Base-by-base conservation (phyloP, 169 alveolate species). In the Plasmodium falciparum region DNA sequence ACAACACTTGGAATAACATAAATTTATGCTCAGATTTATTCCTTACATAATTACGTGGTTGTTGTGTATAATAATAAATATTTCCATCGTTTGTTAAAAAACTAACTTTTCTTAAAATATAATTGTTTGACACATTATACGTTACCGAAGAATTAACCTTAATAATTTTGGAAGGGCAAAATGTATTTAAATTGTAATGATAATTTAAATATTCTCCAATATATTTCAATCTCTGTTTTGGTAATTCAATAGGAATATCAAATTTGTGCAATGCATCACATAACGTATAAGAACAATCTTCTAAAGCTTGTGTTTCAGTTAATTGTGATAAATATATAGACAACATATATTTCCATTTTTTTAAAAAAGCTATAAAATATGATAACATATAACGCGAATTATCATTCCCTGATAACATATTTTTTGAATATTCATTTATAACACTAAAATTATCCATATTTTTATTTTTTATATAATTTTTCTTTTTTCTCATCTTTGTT, bases 31-130 rank as follows among this genome's bases (percentile, higher is more conserved):
- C 92, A 29, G 92, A 86, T 33, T 71, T 86, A 26, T 65, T 39
- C 1, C 67, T 47, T 24, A 59, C 61, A 43, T 61, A 72, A 72
- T 72, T 86, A 45, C 85, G 63, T 17, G 88, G 88, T 52, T 86
- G 50, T 47, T 71, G 20, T 15, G 76, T 72, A 65, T 71, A 86
- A 61, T 86, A 54, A 63, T 67, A 52, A 22, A 59, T 52, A 86
- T 86, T 86, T 72, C 92, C 92, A 59, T 86, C 88, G 56, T 52
- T 72, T n/a, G 72, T 73, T 45, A 72, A 47, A 65, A 86, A 86
- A 52, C 78, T 86, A 50, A 86, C 62, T 52, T 73, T 86, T 62
- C 71, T 70, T 26, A 86, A 59, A 67, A 66, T 43, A 13, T 2
- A 29, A 54, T 71, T 72, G 13, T 62, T 83, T 62, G 49, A 0